A percentile compares a stretch with the other conserved stretches of the same genome.
These are phyloP conservation scores for Mycena capillaripes DNA, from an alignment of 768 basidiomycete genomes.

Conservation along the genomic window DNA sequence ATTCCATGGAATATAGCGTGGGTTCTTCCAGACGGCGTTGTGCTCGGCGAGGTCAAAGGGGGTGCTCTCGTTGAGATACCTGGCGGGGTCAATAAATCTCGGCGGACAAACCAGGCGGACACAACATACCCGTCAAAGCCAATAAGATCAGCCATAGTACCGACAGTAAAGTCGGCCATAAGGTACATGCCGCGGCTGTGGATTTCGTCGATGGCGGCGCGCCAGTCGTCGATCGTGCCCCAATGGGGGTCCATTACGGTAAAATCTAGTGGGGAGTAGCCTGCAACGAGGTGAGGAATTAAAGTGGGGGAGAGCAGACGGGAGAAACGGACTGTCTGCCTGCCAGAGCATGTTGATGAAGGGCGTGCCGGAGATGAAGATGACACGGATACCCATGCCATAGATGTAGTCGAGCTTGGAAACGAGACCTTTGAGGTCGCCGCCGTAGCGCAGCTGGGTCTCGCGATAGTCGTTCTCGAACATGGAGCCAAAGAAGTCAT, in stretches of 20 bases:
- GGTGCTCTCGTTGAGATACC: conserved; percentile 83
- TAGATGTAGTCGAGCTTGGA: conserved; percentile 87
- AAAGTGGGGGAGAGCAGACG: conserved; percentile 10
- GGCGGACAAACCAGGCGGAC: conserved; percentile 2
- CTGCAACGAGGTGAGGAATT: conserved; percentile 52
- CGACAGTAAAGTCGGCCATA: conserved; percentile 95
- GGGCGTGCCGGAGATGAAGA: conserved; percentile 94
- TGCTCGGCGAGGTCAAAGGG: conserved; percentile 87
- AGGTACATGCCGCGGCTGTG: conserved; percentile 91
- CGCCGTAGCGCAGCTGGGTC: conserved; percentile 90
- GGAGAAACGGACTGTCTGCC: conserved; percentile 84
- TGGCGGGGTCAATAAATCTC: conserved; percentile 45
- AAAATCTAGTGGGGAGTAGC: conserved; percentile 95
- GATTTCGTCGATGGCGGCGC: conserved; percentile 77
- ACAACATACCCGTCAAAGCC: conserved; percentile 82
- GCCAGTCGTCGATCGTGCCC: conserved; percentile 89
- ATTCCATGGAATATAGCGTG: conserved; percentile 86
- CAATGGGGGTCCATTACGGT: conserved; percentile 93
- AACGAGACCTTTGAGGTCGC: conserved; percentile 86
- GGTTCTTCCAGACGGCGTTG: conserved; percentile 78
- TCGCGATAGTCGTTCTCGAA: conserved; percentile 91
- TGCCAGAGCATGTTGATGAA: conserved; percentile 99
- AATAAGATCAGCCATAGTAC: conserved; percentile 91
- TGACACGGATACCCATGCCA: conserved; percentile 87
- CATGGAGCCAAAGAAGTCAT: conserved; percentile 86